Conservation (phyloP, 345 rosid genomes). For the Rhodamnia argentea region DNA sequence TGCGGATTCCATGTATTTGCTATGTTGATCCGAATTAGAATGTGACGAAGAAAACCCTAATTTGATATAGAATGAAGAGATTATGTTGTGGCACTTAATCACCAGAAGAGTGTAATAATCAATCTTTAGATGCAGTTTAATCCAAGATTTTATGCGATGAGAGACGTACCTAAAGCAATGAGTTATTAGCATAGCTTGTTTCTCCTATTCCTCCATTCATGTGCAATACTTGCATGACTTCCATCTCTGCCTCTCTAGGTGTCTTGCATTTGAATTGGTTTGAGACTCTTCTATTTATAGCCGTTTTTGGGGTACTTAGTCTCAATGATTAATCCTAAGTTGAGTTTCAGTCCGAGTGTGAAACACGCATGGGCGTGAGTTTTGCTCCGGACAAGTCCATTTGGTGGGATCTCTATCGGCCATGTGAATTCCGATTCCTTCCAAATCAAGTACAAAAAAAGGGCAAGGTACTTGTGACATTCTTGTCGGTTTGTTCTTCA, state of each 20-base stretch:
- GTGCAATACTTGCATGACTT: conserved; percentile 13
- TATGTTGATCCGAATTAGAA: too few species aligned
- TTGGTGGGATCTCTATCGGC: too few species aligned
- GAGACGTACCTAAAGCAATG: conserved; percentile 23
- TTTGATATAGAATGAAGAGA: not conserved
- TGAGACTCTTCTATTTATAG: not conserved
- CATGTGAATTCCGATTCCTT: too few species aligned
- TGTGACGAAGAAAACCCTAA: not conserved
- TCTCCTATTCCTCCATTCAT: conserved; percentile 40
- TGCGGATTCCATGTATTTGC: too few species aligned
- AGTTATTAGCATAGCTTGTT: conserved; percentile 31
- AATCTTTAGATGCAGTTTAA: too few species aligned
- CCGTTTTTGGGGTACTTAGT: not conserved
- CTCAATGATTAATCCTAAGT: not conserved
- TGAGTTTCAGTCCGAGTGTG: too few species aligned
- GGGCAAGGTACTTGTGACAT: too few species aligned
- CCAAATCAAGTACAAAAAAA: too few species aligned
- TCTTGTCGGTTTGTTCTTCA: too few species aligned
- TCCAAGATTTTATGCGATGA: too few species aligned
- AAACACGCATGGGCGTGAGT: too few species aligned
- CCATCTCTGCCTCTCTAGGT: not conserved
- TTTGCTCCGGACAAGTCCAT: too few species aligned
- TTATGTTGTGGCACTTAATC: not conserved
- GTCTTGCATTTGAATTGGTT: not conserved
- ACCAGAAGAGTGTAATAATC: not conserved